Conservation (phyloP, 2,329 filamentous ascomycete species). For the Pezicula radicicola region DNA sequence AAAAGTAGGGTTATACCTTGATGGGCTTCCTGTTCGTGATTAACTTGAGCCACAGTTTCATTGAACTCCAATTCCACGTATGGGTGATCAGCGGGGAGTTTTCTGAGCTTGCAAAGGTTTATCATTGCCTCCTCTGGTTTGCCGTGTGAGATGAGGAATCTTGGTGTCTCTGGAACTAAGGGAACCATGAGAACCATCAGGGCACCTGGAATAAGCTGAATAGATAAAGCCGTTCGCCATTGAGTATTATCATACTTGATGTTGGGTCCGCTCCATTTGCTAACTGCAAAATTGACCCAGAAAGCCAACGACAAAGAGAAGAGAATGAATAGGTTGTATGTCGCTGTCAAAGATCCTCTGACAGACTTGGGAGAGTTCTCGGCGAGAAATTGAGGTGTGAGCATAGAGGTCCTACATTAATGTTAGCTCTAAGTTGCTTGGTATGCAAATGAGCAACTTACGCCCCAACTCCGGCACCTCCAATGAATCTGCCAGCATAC, state of each 20-base stretch:
- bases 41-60: conserved; percentile 38
- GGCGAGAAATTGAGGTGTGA: conserved; percentile 36
- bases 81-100: conserved; percentile 45
- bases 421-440: not conserved
- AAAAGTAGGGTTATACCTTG: conserved; percentile 12
- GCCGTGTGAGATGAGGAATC: conserved; percentile 38
- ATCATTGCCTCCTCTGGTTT: conserved; percentile 58
- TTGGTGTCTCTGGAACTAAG: not conserved
- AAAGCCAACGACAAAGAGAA: conserved; percentile 6
- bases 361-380: conserved; percentile 38
- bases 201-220: not conserved
- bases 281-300: conserved; percentile 8
- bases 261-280: conserved; percentile 27
- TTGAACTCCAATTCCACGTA: conserved; percentile 47
- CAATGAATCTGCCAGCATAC: conserved; percentile 1
- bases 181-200: not conserved
- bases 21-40: conserved; percentile 44
- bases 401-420: conserved; percentile 26
- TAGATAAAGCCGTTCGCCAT: not conserved
- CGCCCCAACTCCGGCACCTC: not conserved
- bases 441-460: not conserved
- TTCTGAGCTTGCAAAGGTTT: conserved; percentile 46
- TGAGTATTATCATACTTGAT: conserved; percentile 8
- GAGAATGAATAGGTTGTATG: conserved; percentile 37
- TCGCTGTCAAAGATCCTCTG: conserved; percentile 35